Evolutionary conservation across 192 early-diverging fungal species (phyloP).

Genomic region (Thamnidium elegans): DNA sequence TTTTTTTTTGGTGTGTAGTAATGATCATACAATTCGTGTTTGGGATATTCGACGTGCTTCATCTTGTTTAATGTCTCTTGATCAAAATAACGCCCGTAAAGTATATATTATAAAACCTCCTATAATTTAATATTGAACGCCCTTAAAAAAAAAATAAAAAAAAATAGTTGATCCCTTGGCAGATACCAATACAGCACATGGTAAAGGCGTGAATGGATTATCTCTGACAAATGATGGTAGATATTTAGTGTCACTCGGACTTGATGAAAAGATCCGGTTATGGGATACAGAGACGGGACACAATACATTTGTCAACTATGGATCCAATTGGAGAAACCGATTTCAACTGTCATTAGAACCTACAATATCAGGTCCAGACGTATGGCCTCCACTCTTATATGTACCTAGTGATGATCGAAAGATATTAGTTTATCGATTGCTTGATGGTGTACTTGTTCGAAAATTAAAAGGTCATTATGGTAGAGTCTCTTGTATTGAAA

Average conservation of each 20-base stretch:
- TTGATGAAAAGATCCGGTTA: slow-evolving; percentile 60
- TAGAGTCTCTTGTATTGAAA: slow-evolving; percentile 7
- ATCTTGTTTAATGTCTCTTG: slow-evolving; percentile 59
- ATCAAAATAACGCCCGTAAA: slow-evolving; percentile 53
- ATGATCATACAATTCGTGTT: slow-evolving; percentile 63
- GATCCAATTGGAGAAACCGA: slow-evolving; percentile 33
- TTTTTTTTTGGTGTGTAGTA: slow-evolving; percentile 36
- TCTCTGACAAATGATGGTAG: slow-evolving; percentile 60
- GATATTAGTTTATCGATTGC: slow-evolving; percentile 41
- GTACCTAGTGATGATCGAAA: slow-evolving; percentile 29
- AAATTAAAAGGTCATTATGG: slow-evolving; percentile 5
- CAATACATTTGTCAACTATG: slow-evolving; percentile 54
- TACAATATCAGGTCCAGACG: slow-evolving; percentile 16
- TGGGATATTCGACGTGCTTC: slow-evolving; percentile 86
- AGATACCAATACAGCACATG: slow-evolving; percentile 50
- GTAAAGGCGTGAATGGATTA: slow-evolving; percentile 61
- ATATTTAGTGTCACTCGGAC: slow-evolving; percentile 53
- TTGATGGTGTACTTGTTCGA: not conserved
- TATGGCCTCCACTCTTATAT: slow-evolving; percentile 3
- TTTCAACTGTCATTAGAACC: slow-evolving; percentile 35
- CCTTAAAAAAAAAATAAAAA: slow-evolving; percentile 3
- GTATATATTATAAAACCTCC: not conserved
- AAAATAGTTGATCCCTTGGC: slow-evolving; percentile 25
- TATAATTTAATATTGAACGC: not conserved
- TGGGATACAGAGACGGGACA: slow-evolving; percentile 61